These are phyloP conservation scores for Russula dissimulans DNA, from an alignment of 768 basidiomycete species.

Conservation along the genomic window DNA sequence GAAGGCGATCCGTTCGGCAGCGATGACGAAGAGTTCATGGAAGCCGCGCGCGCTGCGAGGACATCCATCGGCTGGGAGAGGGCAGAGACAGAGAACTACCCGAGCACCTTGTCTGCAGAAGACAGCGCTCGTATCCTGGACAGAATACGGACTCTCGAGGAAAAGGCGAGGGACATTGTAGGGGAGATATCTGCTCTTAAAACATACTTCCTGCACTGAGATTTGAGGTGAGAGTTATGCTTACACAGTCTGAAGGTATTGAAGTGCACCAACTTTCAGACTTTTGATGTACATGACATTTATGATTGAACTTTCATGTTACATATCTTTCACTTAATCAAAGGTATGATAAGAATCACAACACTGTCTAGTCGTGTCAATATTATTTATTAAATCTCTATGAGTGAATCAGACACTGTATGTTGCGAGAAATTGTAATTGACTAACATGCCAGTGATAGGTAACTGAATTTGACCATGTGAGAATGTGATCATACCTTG, in stretches of 20 bases:
- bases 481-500: too few species aligned
- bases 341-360: constrained; percentile 11
- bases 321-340: constrained; percentile 15
- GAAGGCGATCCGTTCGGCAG: constrained; percentile 16
- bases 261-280: neutral
- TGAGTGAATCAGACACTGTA: neutral
- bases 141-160: constrained; percentile 13
- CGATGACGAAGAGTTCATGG: constrained; percentile 17
- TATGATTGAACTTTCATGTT: constrained; percentile 15
- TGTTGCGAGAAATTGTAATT: neutral
- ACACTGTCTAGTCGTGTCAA: neutral
- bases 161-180: constrained; percentile 16
- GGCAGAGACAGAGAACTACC: constrained; percentile 4
- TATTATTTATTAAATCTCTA: neutral
- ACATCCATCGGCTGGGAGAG: constrained; percentile 3
- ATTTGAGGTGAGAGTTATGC: neutral
- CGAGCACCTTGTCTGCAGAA: constrained; percentile 5
- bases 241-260: neutral
- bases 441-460: too few species aligned
- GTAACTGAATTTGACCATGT: too few species aligned
- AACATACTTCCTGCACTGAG: constrained; percentile 16
- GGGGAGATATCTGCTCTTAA: constrained; percentile 17
- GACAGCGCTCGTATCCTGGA: constrained; percentile 11
- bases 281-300: constrained; percentile 11
- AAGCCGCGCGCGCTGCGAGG: constrained; percentile 13